phyloP scores from a whole-genome alignment of 176 grass and related monocot species.

The Phoenix roebelenii region DNA sequence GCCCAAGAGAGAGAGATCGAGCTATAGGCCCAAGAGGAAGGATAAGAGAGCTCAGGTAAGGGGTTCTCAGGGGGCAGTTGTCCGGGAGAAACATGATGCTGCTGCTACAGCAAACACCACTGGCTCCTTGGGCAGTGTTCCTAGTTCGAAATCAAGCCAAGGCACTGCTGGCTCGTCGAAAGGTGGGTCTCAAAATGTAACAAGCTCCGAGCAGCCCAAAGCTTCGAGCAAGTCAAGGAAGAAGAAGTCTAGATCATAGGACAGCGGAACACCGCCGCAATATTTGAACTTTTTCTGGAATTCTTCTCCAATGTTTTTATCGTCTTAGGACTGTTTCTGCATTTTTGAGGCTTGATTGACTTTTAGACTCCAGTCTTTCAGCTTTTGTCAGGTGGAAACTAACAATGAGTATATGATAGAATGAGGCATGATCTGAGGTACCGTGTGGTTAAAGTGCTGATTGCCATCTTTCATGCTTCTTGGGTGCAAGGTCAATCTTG shows the following conservation, averaged over 20 bases:
- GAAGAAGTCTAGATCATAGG: constrained; percentile 67
- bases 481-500: too few relatives aligned
- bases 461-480: too few relatives aligned
- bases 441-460: too few relatives aligned
- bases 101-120: constrained; percentile 15
- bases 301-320: too few relatives aligned
- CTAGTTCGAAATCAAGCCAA: constrained; percentile 30
- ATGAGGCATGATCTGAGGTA: too few relatives aligned
- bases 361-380: too few relatives aligned
- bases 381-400: too few relatives aligned
- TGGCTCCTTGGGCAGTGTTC: constrained; percentile 7
- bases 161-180: constrained; percentile 31
- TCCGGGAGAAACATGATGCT: constrained; percentile 55
- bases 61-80: constrained; percentile 76
- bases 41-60: constrained; percentile 82
- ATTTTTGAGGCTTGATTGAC: too few relatives aligned
- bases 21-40: constrained; percentile 86
- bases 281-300: too few relatives aligned
- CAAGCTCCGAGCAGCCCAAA: constrained; percentile 46
- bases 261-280: too few relatives aligned
- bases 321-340: too few relatives aligned
- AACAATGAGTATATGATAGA: too few relatives aligned
- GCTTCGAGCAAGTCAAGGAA: constrained; percentile 53
- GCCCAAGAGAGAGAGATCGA: constrained; percentile 76
- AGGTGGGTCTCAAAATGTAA: constrained; percentile 9